Base-by-base conservation (phyloP, 495 filamentous ascomycete genomes). In the Glarea lozoyensis region DNA sequence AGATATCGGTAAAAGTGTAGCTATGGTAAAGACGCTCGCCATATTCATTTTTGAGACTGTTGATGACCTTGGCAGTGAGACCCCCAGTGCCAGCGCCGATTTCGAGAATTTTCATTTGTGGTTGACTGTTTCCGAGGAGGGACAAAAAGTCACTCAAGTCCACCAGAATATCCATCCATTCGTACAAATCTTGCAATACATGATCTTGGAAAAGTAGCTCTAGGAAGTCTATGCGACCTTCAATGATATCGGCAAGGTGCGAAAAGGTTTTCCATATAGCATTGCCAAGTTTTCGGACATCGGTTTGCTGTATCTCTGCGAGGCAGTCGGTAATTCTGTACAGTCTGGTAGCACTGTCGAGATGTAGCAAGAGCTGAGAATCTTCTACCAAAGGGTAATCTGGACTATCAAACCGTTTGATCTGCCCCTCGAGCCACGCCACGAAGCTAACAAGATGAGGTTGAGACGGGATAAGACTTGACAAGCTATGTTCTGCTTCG, bases 1-100 rank as follows among this genome's bases (percentile, higher is more conserved):
- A 76, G 4, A 76, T 62, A 33, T 78, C 74, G 1, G 73, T 76
- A 43, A 73, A 77, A 1, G 50, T 57, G 25, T 29, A 29, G 25
- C n/a, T n/a, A 7, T 29, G 7, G 25, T 29, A 29, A 7, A 29
- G 25, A n/a, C 25, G 25, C 25, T 29, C 25, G 7, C 25, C 25
- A 29, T 29, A n/a, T 7, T n/a, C n/a, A n/a, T 7, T 7, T 7
- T 29, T 7, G 7, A 29, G 7, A n/a, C 7, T n/a, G 7, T 29
- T n/a, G 7, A 29, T 7, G 7, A 29, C 25, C 7, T 7, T 29
- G n/a, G 25, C 7, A 29, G 25, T 29, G 7, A n/a, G 7, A n/a
- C 25, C n/a, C 7, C 25, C 25, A 7, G 25, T 29, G 25, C 25
- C 25, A n/a, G 25, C 25, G n/a, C 25, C 25, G 25, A 29, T 29